Conservation (phyloP, 495 filamentous ascomycete species). For the Podospora bellae-mahoneyi region DNA sequence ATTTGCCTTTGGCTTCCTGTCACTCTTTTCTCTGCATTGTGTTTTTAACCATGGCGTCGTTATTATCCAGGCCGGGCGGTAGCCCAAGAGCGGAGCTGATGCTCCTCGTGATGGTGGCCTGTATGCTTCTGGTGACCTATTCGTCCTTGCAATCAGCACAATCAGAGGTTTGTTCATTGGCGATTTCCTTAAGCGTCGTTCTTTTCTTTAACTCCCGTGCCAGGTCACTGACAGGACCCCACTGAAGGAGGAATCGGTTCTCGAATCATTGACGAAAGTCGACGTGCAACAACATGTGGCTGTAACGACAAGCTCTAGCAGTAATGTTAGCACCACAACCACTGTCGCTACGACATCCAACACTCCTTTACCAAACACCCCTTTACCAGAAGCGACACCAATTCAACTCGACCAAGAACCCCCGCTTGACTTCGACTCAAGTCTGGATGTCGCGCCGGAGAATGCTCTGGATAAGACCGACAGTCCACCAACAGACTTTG, state of each 20-base stretch:
- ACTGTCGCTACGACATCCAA: background rate
- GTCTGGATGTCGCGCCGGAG: no score
- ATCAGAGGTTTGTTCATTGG: background rate
- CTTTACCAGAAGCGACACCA: background rate
- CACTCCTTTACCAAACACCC: background rate
- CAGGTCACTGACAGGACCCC: background rate
- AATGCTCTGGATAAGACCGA: background rate
- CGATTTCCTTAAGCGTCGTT: background rate
- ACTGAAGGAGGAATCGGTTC: background rate
- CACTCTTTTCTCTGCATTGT: background rate
- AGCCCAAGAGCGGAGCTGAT: background rate
- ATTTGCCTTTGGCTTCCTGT: background rate
- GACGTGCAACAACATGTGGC: background rate
- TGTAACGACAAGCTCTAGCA: background rate
- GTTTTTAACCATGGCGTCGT: background rate
- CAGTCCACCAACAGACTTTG: background rate
- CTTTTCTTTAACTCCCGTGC: background rate
- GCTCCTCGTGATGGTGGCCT: background rate
- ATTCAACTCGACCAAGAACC: background rate
- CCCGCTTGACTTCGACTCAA: background rate
- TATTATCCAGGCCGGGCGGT: background rate
- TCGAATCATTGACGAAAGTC: background rate
- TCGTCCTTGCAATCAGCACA: background rate
- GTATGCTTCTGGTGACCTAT: background rate
- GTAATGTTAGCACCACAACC: background rate